Conservation (phyloP, 345 rosid genomes). For the rapeseed (Brassica napus) region DNA sequence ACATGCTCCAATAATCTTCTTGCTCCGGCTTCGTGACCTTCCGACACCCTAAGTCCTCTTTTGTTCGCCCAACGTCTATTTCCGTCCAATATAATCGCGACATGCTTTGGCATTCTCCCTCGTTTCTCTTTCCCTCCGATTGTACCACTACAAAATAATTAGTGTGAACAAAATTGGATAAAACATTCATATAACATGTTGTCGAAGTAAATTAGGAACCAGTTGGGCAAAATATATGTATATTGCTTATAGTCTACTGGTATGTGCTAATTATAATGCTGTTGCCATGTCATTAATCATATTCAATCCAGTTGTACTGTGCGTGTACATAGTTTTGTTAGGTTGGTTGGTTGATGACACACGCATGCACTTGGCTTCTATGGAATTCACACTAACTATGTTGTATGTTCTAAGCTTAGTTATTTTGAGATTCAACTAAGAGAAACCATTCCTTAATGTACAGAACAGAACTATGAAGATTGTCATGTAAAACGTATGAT, state of each 20-base stretch:
- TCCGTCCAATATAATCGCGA: slow-evolving; percentile 77
- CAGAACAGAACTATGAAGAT: too few relatives aligned
- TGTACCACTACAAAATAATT: background rate
- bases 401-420: background rate
- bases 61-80: slow-evolving; percentile 62
- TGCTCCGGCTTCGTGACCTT: slow-evolving; percentile 62
- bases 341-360: background rate
- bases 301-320: background rate
- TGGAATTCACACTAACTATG: background rate
- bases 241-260: background rate
- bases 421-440: background rate
- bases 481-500: too few relatives aligned
- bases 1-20: slow-evolving; percentile 41
- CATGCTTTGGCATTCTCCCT: slow-evolving; percentile 58
- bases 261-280: background rate
- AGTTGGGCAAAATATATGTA: background rate
- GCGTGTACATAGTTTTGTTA: background rate
- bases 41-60: slow-evolving; percentile 41
- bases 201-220: background rate
- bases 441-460: background rate
- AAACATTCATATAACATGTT: background rate
- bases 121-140: slow-evolving; percentile 19
- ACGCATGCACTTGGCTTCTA: background rate
- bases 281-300: background rate
- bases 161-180: background rate